A percentile compares a stretch with the other conserved stretches of the same genome.
Evolutionary conservation across 495 filamentous ascomycete genomes (phyloP).

Genomic region (Chaetomium cochliodes): DNA sequence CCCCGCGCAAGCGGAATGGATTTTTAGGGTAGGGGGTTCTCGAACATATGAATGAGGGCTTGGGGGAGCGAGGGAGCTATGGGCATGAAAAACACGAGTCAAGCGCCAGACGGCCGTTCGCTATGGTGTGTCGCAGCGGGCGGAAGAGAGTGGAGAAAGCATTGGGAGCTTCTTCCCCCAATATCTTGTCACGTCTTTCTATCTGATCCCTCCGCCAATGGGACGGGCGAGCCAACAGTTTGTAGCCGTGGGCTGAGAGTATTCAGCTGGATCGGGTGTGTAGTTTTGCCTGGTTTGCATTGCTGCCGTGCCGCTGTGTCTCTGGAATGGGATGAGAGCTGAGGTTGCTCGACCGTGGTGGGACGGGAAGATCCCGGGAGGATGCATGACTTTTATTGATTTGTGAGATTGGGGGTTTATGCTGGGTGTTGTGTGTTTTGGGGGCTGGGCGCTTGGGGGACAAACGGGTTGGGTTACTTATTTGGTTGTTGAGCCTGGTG

Average conservation of each 20-base stretch:
- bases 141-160: neutral
- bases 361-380: constrained; percentile 17
- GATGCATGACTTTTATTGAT: constrained; percentile 7
- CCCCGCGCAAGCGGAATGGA: too few relatives aligned
- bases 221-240: neutral
- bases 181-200: neutral
- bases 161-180: neutral
- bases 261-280: neutral
- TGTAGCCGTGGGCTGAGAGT: neutral
- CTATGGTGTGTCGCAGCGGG: too few relatives aligned
- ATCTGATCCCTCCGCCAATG: neutral
- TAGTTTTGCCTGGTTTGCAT: neutral
- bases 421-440: neutral
- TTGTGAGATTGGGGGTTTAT: neutral
- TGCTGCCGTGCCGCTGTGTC: neutral
- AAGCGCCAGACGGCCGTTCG: neutral
- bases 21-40: too few relatives aligned
- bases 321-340: neutral
- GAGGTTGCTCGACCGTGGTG: neutral
- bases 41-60: neutral
- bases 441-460: neutral
- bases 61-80: neutral
- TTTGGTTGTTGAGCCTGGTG: too few relatives aligned
- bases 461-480: neutral
- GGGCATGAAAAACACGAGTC: neutral